Percentiles rank a stretch among this genome's conserved stretches.
phyloP scores from a whole-genome alignment of 2,329 filamentous ascomycete genomes.

The Aspergillus nomiae region DNA sequence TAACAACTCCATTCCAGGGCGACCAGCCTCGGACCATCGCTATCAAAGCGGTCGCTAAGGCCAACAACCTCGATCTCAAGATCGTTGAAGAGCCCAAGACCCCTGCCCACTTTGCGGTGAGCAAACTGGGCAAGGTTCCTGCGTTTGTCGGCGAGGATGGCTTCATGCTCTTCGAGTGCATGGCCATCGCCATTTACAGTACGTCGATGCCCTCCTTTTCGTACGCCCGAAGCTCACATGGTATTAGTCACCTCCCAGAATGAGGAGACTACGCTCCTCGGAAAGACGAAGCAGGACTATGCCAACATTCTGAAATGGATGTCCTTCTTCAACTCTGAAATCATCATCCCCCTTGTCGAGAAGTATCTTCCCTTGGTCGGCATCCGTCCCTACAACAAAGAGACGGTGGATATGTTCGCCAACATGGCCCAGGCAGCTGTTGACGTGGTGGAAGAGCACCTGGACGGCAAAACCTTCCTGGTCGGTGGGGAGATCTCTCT shows the following conservation, averaged over 20 bases:
- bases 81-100: constrained; percentile 10
- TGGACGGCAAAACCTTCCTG: constrained; percentile 1
- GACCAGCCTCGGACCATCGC: constrained; percentile 10
- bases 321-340: constrained; percentile 13
- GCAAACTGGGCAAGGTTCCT: constrained; percentile 13
- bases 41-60: constrained; percentile 12
- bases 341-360: constrained; percentile 4
- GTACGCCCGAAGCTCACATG: constrained; percentile 1
- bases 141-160: constrained; percentile 14
- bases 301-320: constrained; percentile 15
- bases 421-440: constrained; percentile 5
- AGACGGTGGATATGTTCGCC: neutral
- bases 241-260: constrained; percentile 12
- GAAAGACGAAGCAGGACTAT: constrained; percentile 11
- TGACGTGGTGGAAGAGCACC: constrained; percentile 7
- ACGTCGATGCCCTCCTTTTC: neutral
- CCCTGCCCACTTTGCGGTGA: constrained; percentile 9
- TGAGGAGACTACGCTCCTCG: constrained; percentile 13
- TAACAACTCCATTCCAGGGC: constrained; percentile 7
- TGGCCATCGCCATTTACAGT: constrained; percentile 15
- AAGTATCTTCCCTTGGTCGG: constrained; percentile 2
- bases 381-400: constrained; percentile 5
- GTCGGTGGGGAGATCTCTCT: constrained; percentile 7
- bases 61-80: constrained; percentile 9
- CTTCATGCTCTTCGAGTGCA: constrained; percentile 10